Evolutionary conservation across 805 yeast species (phyloP).

Genomic region (Starmera pachycereana): DNA sequence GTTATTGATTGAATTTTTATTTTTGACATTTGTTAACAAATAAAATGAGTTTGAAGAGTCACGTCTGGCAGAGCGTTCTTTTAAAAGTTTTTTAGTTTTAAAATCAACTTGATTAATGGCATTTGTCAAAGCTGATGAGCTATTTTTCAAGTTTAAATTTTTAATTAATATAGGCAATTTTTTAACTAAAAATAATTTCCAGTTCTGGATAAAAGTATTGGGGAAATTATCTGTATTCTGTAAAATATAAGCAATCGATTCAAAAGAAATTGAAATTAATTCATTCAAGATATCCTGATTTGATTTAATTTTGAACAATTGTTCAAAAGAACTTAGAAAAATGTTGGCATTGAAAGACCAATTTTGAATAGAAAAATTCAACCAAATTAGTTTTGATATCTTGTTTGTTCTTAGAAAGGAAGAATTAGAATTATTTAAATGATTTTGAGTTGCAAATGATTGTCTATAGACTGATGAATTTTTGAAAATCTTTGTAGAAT

Average conservation of each 20-base stretch:
- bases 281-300: constrained; percentile 23
- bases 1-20: no score
- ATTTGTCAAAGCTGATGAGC: constrained; percentile 18
- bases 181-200: constrained; percentile 36
- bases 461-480: constrained; percentile 10
- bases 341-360: constrained; percentile 23
- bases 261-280: constrained; percentile 32
- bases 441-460: constrained; percentile 1
- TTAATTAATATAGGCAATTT: constrained; percentile 35
- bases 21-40: no score
- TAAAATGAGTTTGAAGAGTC: constrained; percentile 9
- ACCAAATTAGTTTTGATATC: constrained; percentile 23
- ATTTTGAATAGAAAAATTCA: constrained; percentile 24
- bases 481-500: constrained; percentile 5
- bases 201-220: constrained; percentile 25
- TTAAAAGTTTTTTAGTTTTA: constrained; percentile 20
- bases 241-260: constrained; percentile 28
- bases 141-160: constrained; percentile 19
- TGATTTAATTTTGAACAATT: constrained; percentile 21
- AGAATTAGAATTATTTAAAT: constrained; percentile 1
- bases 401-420: constrained; percentile 15
- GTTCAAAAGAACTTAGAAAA: constrained; percentile 23
- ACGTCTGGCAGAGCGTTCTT: constrained; percentile 7
- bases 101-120: constrained; percentile 25
- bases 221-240: constrained; percentile 23